A percentile compares a stretch with the other conserved stretches of the same genome.
Conservation (phyloP, 2,329 filamentous ascomycete species). For the Sporothrix schenckii region DNA sequence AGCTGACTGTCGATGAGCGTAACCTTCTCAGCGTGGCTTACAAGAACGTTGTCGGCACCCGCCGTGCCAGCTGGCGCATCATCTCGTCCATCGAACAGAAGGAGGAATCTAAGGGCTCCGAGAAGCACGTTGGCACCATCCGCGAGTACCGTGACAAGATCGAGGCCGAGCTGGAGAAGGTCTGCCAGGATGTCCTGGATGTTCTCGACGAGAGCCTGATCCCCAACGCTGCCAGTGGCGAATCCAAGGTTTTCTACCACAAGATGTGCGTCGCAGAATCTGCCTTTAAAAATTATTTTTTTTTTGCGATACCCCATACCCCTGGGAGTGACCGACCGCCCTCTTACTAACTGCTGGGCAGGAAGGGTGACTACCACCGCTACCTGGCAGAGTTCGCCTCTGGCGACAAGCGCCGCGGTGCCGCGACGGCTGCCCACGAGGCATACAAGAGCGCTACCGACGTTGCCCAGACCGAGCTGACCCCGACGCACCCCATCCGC, state of each 20-base stretch:
- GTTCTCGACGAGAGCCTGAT: conserved; percentile 94
- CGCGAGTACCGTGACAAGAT: conserved; percentile 99
- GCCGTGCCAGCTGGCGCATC: conserved; percentile 98
- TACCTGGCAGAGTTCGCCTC: conserved; percentile 97
- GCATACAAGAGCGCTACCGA: conserved; percentile 98
- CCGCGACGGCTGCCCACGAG: conserved; percentile 91
- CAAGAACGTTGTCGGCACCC: conserved; percentile 99
- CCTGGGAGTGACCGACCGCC: no score
- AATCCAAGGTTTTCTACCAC: conserved; percentile 99
- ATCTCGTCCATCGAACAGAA: conserved; percentile 99
- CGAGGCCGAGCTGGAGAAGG: conserved; percentile 92
- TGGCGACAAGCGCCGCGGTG: conserved; percentile 92
- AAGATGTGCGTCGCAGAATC: conserved; percentile 72
- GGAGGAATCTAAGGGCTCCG: conserved; percentile 98
- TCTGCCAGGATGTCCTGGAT: conserved; percentile 96
- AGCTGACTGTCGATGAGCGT: conserved; percentile 93
- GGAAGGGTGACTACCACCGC: conserved; percentile 99
- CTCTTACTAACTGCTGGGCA: conserved; percentile 44
- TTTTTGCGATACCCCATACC: no score
- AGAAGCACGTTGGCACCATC: conserved; percentile 85
- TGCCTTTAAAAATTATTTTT: no score
- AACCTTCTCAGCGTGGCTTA: conserved; percentile 98
- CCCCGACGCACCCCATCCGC: conserved; percentile 90
- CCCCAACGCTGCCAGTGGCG: conserved; percentile 88
- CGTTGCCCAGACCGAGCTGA: conserved; percentile 84